Evolutionary conservation across 164 flowering plant genomes (phyloP).

Genomic region (Cinnamomum micranthum): DNA sequence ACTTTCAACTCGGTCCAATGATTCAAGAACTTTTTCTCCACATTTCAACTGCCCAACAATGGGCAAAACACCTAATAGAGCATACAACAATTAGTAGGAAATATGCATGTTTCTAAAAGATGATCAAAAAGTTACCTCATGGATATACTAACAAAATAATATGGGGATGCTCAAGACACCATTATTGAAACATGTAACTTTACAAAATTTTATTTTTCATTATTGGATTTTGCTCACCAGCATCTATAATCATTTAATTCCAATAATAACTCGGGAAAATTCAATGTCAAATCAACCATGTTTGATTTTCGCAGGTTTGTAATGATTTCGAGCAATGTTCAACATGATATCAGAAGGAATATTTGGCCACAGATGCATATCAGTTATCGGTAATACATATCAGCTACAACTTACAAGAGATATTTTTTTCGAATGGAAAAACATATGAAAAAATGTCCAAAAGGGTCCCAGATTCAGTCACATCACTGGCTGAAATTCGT

Average conservation of each 20-base stretch:
- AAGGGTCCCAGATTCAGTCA: too few relatives aligned
- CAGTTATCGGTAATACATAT: too few relatives aligned
- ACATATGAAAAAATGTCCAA: too few relatives aligned
- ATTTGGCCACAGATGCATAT: too few relatives aligned
- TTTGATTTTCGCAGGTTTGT: background rate
- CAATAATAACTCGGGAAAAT: background rate
- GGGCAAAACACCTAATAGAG: constrained; percentile 68
- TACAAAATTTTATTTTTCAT: background rate
- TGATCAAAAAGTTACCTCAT: background rate
- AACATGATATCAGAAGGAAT: too few relatives aligned
- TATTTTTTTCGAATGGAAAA: too few relatives aligned
- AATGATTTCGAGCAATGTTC: background rate
- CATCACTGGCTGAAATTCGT: too few relatives aligned
- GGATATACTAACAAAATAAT: background rate
- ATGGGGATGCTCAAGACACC: background rate
- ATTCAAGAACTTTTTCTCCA: constrained; percentile 43
- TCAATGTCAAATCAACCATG: background rate
- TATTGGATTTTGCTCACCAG: background rate
- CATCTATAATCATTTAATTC: too few relatives aligned
- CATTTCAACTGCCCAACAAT: constrained; percentile 52
- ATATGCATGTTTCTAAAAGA: background rate
- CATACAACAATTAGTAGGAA: constrained; percentile 4
- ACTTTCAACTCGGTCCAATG: constrained; percentile 35
- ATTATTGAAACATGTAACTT: background rate
- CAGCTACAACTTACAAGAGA: too few relatives aligned